phyloP scores from a whole-genome alignment of 1,284 basidiomycete species.

The Ceratobasidium sp. region DNA sequence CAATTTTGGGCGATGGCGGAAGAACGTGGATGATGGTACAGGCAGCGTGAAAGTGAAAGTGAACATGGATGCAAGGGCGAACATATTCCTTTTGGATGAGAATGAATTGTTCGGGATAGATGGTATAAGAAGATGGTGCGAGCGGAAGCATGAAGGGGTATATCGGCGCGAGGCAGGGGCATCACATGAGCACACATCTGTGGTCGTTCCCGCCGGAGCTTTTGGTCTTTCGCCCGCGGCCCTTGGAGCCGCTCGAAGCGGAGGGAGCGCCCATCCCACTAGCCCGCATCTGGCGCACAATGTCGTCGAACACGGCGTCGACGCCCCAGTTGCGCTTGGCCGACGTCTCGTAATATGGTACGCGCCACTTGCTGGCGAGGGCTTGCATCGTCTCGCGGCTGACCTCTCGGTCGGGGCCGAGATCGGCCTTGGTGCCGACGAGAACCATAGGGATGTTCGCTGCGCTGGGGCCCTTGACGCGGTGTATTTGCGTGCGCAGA shows the following conservation, averaged over 20 bases:
- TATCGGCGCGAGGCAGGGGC: neutral
- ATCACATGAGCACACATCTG: conserved; percentile 34
- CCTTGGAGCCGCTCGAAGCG: neutral
- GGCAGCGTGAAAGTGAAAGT: neutral
- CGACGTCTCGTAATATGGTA: conserved; percentile 87
- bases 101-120: neutral
- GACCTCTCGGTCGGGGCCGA: conserved; percentile 84
- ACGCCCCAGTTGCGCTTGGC: conserved; percentile 86
- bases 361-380: conserved; percentile 73
- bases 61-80: neutral
- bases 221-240: neutral
- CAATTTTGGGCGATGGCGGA: no score
- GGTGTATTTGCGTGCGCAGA: conserved; percentile 81
- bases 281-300: conserved; percentile 76
- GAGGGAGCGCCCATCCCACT: neutral
- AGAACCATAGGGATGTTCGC: conserved; percentile 76
- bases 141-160: conserved; percentile 17
- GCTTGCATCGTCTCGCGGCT: conserved; percentile 70
- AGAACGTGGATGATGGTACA: neutral
- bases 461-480: conserved; percentile 72
- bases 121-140: neutral
- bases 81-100: conserved; percentile 8
- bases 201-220: conserved; percentile 3
- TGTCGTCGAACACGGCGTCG: conserved; percentile 79
- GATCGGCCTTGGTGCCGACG: conserved; percentile 89